Base-by-base conservation (phyloP, 73 alveolate species). In the Paramecium biaurelia region DNA sequence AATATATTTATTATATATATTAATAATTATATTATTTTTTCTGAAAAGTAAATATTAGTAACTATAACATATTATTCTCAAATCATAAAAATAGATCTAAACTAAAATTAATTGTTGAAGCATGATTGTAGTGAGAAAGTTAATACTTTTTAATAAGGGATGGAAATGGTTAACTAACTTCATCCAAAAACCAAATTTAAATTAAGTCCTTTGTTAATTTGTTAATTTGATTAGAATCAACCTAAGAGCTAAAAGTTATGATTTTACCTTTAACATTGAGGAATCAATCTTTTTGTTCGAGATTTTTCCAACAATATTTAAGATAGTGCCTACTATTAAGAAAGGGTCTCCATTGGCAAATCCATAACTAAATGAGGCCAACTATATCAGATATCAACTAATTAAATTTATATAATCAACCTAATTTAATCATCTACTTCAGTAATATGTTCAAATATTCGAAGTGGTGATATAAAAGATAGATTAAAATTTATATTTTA, bases 401-500 rank as follows among this genome's bases (percentile, higher is more conserved):
- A 24, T 79, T 79, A 79, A 45, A 47, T 24, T 42, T 21, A 79
- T 24, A 43, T 30, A 43, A 24, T 24, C 35, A 79, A 79, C 90
- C 90, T 79, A 45, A 41, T 43, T 23, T 30, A 34, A 41, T 38
- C 32, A 23, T 79, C 90, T 5, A 79, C 56, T 20, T 79, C 63
- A 6, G 28, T 76, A 2, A 43, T 42, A 20, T 79, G 72, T 79
- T 79, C 90, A 23, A 45, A 20, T 79, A 79, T 79, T 79, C 90
- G 21, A 26, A 43, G 72, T 14, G 90, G 90, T 0, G 76, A 30
- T 42, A 47, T 47, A 26, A 43, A 20, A 1, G 90, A 41, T 24
- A 79, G 24, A 23, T 96, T 92, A 90, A 95, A 96, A 85, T 92
- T 89, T 72, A 95, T 79, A 32, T 92, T 87, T 28, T 74, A 45